Base-by-base conservation (phyloP, 2,329 filamentous ascomycete species). In the Neofusicoccum cordaticola region DNA sequence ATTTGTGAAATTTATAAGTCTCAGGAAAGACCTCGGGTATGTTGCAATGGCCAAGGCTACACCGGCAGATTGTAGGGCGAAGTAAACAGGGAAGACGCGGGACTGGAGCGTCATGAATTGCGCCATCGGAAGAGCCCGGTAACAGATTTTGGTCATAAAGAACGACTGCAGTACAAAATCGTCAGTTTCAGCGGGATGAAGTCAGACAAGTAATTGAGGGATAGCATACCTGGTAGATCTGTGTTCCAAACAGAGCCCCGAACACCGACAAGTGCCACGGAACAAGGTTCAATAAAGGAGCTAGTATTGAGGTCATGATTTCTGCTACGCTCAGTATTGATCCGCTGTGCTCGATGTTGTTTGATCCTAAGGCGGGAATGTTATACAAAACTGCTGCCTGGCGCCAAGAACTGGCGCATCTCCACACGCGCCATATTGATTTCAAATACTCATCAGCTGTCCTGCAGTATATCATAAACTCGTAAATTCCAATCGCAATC, bases 71-170 rank as follows among this genome's bases (percentile, higher is more conserved):
- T 98, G 94, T 64, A 97, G 81, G 51, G 86, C 83, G 76, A 98
- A 98, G 83, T 96, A 99, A 71, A 91, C 84, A 34, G 92, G 92
- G 80, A 97, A 97, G 62, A 93, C 86, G 67, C 86, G 86, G 68
- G 87, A 84, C 78, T 97, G 94, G 35, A 97, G 85, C n/a, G 87
- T 83, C 31, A 89, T 86, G 81, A 99, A 98, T 74, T 92, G 87
- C 0, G 91, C 86, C 31, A 92, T 87, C 34, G 92, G 87, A 42
- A 97, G 87, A 11, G 86, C 84, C 73, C 84, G 88, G 83, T 90
- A 96, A 71, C 45, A 50, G 3, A 50, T 50, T 15, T 50, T 50
- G 45, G 45, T 31, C 45, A 50, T 50, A 12, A 71, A 92, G 88
- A 63, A 93, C 82, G 62, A 92, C 86, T 65, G 92, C 86, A 31